Base-by-base conservation (phyloP, 805 yeast genomes). In the Ogataea henricii region DNA sequence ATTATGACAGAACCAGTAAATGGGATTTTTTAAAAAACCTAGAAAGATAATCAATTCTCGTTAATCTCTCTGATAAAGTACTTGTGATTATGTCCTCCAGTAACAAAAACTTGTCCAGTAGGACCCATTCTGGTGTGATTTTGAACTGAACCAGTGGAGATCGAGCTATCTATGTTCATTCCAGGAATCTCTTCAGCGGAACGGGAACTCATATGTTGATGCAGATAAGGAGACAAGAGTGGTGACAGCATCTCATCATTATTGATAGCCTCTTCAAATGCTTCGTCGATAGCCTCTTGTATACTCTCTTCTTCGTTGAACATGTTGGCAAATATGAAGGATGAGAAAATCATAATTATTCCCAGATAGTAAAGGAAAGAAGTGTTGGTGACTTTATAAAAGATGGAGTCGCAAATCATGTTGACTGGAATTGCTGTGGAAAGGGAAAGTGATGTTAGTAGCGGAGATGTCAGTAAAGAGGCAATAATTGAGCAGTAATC, bases 391-490 rank as follows among this genome's bases (percentile, higher is more conserved):
- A 69, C 57, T 13, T 73, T 52, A 51, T 71, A 76, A 42, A 67
- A 61, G 3, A 65, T 40, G 1, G 71, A 65, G 54, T 79, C 84
- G 41, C 76, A 67, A 45, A 75, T 67, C 55, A 79, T 75, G 23
- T 78, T 74, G 20, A 79, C 66, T 3, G 84, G 84, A 29, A 79
- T 77, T 0, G 77, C 73, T 0, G 79, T 69, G 1, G 83, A 76
- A 29, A 79, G 60, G 3, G 82, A 76, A 32, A 79, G 64, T 3
- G 82, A 69, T 2, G 80, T 73, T 13, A 78, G 71, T 47, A 79
- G 67, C 0, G 84, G 84, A 40, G 81, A 76, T 1, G 83, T 79
- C 33, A 78, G 64, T 17, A 79, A 58, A 66, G 77, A 70, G 6
- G 83, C 81, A 12, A 77, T 55, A n/a, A 78, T 70, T 1, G 79